Conservation (phyloP, 1,284 basidiomycete genomes). For the Ganoderma sp. region DNA sequence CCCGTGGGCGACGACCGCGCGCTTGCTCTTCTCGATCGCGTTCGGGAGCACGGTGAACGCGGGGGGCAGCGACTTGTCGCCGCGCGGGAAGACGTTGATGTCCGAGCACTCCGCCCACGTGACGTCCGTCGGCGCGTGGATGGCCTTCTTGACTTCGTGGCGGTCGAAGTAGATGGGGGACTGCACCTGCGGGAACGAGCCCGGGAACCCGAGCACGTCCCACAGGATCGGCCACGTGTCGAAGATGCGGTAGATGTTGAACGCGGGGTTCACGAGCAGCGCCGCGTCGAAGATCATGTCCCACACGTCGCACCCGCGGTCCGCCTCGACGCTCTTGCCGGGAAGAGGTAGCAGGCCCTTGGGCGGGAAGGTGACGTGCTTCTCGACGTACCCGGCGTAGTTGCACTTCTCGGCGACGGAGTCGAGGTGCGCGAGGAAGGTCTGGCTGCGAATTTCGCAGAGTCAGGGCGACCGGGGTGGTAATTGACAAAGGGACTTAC, state of each 20-base stretch:
- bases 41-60: slow-evolving; percentile 68
- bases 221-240: slow-evolving; percentile 70
- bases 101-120: slow-evolving; percentile 70
- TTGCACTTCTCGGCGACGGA: slow-evolving; percentile 58
- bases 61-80: slow-evolving; percentile 66
- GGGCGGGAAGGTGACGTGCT: slow-evolving; percentile 72
- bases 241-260: slow-evolving; percentile 78
- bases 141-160: slow-evolving; percentile 70
- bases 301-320: slow-evolving; percentile 70
- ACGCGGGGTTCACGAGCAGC: slow-evolving; percentile 70
- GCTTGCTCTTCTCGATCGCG: slow-evolving; percentile 76
- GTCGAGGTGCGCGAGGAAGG: slow-evolving; percentile 66
- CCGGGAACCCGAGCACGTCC: slow-evolving; percentile 81
- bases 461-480: neutral
- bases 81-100: slow-evolving; percentile 61
- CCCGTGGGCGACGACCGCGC: slow-evolving; percentile 74
- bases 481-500: slow-evolving; percentile 43
- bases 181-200: slow-evolving; percentile 60
- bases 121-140: slow-evolving; percentile 74
- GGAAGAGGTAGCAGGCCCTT: slow-evolving; percentile 63
- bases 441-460: slow-evolving; percentile 53
- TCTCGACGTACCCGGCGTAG: slow-evolving; percentile 66
- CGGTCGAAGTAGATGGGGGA: slow-evolving; percentile 69
- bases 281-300: slow-evolving; percentile 65
- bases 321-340: slow-evolving; percentile 50